Evolutionary conservation across 2,329 filamentous ascomycete genomes (phyloP).

Genomic region (Ustilaginoidea virens): DNA sequence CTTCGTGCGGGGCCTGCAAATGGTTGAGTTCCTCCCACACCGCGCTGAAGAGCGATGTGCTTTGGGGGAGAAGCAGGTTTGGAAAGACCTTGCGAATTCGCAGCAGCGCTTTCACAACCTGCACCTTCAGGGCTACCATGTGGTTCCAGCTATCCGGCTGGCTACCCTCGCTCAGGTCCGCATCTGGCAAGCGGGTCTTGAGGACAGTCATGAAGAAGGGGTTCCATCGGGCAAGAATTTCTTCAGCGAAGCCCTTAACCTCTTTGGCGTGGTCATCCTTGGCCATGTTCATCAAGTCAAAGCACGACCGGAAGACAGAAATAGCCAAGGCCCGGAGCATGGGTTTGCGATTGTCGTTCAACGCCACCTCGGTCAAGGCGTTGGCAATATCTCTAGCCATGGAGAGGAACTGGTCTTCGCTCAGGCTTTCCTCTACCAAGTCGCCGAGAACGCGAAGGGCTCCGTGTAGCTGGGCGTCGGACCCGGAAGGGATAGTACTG

Average conservation of each 20-base stretch:
- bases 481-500: slow-evolving; percentile 58
- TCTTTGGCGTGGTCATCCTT: slow-evolving; percentile 81
- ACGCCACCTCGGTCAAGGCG: slow-evolving; percentile 67
- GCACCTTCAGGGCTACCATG: slow-evolving; percentile 72
- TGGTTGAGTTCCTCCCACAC: slow-evolving; percentile 78
- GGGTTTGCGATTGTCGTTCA: slow-evolving; percentile 58
- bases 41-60: slow-evolving; percentile 65
- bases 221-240: slow-evolving; percentile 70
- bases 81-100: slow-evolving; percentile 78
- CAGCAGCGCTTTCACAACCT: slow-evolving; percentile 87
- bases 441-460: slow-evolving; percentile 78
- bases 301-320: slow-evolving; percentile 78
- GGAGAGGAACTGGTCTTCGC: slow-evolving; percentile 86
- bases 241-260: slow-evolving; percentile 79
- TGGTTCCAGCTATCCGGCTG: slow-evolving; percentile 63
- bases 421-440: slow-evolving; percentile 84
- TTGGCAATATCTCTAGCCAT: slow-evolving; percentile 77
- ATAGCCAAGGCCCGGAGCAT: slow-evolving; percentile 72
- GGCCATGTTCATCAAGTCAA: slow-evolving; percentile 93
- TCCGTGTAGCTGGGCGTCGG: slow-evolving; percentile 71
- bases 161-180: slow-evolving; percentile 25
- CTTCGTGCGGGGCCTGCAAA: slow-evolving; percentile 57
- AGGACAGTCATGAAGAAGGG: slow-evolving; percentile 75
- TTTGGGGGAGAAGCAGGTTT: slow-evolving; percentile 67
- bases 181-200: slow-evolving; percentile 59